Percentiles rank a stretch among this genome's conserved stretches.
These are phyloP conservation scores for Epichloe sibirici DNA, from an alignment of 2,329 filamentous ascomycete genomes.

Conservation along the genomic window DNA sequence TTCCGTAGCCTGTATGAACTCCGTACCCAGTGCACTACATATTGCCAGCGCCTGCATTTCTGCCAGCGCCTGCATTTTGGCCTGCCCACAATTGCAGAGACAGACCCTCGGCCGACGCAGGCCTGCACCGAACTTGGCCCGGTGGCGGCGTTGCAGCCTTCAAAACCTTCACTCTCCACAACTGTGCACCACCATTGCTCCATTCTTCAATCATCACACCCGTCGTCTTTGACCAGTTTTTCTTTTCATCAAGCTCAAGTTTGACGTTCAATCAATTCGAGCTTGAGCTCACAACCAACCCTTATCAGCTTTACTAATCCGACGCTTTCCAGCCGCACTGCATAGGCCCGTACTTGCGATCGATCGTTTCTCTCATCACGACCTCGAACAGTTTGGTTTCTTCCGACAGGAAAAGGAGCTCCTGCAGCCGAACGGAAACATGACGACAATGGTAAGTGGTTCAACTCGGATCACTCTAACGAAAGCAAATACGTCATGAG, in stretches of 20 bases:
- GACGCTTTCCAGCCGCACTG: not conserved
- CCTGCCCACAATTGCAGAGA: not conserved
- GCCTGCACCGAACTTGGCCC: slow-evolving; percentile 9
- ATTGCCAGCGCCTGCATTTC: not conserved
- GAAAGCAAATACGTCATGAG: no score
- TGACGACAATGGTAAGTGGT: slow-evolving; percentile 40
- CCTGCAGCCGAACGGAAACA: slow-evolving; percentile 18
- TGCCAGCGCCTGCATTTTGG: not conserved
- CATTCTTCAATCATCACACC: not conserved
- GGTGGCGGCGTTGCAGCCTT: slow-evolving; percentile 7
- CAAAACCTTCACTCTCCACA: slow-evolving; percentile 3
- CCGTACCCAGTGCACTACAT: not conserved
- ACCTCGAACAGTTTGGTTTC: slow-evolving; percentile 6
- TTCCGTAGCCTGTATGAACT: not conserved
- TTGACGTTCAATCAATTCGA: not conserved
- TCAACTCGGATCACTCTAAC: not conserved
- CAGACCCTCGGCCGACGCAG: not conserved
- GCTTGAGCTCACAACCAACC: not conserved
- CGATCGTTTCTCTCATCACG: not conserved
- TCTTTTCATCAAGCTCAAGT: not conserved
- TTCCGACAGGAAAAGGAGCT: slow-evolving; percentile 13
- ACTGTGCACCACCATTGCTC: not conserved
- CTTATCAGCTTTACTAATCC: not conserved
- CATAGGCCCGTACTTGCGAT: not conserved
- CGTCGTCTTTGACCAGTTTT: not conserved